phyloP scores from a whole-genome alignment of 768 basidiomycete species.

The Tricholoma sp. region DNA sequence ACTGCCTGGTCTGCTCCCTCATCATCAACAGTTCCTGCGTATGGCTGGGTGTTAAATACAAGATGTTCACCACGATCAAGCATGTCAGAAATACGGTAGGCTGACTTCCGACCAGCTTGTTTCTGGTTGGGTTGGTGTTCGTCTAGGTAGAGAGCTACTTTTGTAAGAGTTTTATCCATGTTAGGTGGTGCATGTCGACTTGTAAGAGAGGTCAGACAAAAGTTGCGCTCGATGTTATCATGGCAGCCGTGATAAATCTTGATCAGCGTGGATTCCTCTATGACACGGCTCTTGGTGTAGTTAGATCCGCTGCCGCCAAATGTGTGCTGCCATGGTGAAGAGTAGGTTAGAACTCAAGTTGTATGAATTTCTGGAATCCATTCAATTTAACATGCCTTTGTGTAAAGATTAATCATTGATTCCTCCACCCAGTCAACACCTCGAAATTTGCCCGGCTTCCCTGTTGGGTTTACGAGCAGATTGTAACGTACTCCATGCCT shows the following conservation, averaged over 20 bases:
- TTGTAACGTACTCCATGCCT: slow-evolving; percentile 20
- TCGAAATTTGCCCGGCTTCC: slow-evolving; percentile 21
- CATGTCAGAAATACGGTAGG: slow-evolving; percentile 13
- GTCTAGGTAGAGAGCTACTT: slow-evolving; percentile 9
- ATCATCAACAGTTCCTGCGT: neutral
- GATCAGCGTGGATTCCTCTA: slow-evolving; percentile 28
- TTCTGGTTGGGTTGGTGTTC: slow-evolving; percentile 8
- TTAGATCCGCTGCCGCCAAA: slow-evolving; percentile 30
- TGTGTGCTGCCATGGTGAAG: slow-evolving; percentile 16
- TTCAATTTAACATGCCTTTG: slow-evolving; percentile 25
- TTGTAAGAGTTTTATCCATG: slow-evolving; percentile 18
- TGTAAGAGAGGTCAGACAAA: slow-evolving; percentile 18
- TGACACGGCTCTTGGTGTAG: slow-evolving; percentile 22
- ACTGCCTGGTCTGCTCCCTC: neutral
- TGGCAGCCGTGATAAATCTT: slow-evolving; percentile 23
- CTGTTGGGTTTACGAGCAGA: slow-evolving; percentile 30
- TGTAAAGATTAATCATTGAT: slow-evolving; percentile 32
- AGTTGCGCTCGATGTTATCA: slow-evolving; percentile 18
- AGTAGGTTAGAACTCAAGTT: no score
- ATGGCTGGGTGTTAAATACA: neutral
- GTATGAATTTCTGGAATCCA: no score
- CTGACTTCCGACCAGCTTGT: neutral
- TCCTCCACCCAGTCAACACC: slow-evolving; percentile 36
- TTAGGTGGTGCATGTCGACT: slow-evolving; percentile 20
- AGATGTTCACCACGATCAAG: slow-evolving; percentile 7